phyloP scores from a whole-genome alignment of 148 eudicot genomes.

The Diospyros lotus region DNA sequence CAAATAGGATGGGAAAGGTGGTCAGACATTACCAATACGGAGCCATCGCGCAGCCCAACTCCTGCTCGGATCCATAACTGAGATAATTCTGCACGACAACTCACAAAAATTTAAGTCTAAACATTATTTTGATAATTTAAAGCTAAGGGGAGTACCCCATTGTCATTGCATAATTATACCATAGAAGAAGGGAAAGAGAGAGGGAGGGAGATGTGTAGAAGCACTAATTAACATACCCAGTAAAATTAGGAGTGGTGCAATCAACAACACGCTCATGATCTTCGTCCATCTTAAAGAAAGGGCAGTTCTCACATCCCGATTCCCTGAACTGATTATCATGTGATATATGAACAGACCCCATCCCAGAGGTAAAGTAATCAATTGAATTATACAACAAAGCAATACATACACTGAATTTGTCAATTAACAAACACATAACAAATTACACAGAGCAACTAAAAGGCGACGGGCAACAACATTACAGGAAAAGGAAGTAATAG shows the following conservation, averaged over 20 bases:
- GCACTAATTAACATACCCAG: conserved; percentile 45
- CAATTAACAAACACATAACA: too few relatives aligned
- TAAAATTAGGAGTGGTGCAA: conserved; percentile 93
- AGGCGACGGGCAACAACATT: too few relatives aligned
- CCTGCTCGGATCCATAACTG: conserved; percentile 85
- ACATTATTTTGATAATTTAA: not conserved
- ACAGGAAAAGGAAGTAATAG: not conserved
- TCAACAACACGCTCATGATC: conserved; percentile 88
- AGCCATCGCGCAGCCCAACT: conserved; percentile 99
- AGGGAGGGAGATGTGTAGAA: not conserved
- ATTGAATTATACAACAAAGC: too few relatives aligned
- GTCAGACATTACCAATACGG: conserved; percentile 58
- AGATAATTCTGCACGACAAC: conserved; percentile 52
- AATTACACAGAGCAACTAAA: too few relatives aligned
- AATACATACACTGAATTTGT: too few relatives aligned
- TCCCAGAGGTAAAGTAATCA: not conserved
- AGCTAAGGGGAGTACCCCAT: not conserved
- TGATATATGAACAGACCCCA: not conserved
- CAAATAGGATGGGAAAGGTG: not conserved
- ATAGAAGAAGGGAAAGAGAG: not conserved
- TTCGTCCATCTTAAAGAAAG: conserved; percentile 83
- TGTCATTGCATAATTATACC: not conserved
- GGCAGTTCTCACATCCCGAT: conserved; percentile 95
- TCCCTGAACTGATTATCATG: conserved; percentile 57
- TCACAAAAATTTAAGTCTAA: not conserved